Percentiles rank a stretch among this genome's conserved stretches.
Evolutionary conservation across 495 filamentous ascomycete species (phyloP).

Genomic region (Annulohypoxylon moriforme): DNA sequence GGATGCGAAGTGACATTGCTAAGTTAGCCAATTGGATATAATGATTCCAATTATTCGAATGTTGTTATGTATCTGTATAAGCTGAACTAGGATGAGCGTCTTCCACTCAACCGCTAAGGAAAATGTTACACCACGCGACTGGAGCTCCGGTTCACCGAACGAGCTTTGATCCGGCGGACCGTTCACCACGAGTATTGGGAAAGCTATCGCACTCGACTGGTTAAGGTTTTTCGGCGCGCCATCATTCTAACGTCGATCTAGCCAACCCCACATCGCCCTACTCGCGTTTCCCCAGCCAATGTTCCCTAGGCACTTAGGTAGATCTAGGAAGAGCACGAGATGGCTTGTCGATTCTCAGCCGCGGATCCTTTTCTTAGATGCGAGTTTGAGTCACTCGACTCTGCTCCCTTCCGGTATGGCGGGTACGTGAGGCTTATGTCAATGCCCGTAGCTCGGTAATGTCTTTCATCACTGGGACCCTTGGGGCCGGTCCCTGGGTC

Average conservation of each 20-base stretch:
- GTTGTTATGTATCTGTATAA: neutral
- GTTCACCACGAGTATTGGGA: slow-evolving; percentile 14
- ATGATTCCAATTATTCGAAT: neutral
- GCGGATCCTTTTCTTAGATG: slow-evolving; percentile 16
- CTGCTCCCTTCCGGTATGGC: slow-evolving; percentile 28
- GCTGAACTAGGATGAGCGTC: neutral
- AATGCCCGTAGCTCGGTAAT: slow-evolving; percentile 34
- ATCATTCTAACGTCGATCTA: slow-evolving; percentile 43
- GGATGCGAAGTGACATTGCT: neutral
- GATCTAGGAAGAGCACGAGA: slow-evolving; percentile 25
- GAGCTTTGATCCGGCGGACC: slow-evolving; percentile 42
- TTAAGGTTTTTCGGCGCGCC: slow-evolving; percentile 35
- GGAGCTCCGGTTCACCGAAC: slow-evolving; percentile 44
- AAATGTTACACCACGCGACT: slow-evolving; percentile 25
- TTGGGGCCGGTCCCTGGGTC: neutral
- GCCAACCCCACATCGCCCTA: slow-evolving; percentile 34
- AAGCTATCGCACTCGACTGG: slow-evolving; percentile 1
- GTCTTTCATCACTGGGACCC: slow-evolving; percentile 14
- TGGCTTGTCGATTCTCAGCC: slow-evolving; percentile 22
- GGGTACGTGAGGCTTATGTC: slow-evolving; percentile 22
- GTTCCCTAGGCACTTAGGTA: slow-evolving; percentile 8
- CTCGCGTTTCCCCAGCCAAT: slow-evolving; percentile 8
- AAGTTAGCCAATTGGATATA: neutral
- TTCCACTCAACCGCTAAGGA: slow-evolving; percentile 28
- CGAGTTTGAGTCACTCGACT: slow-evolving; percentile 19